Conservation (phyloP, 345 rosid species). For the Pelargonium nanum region DNA sequence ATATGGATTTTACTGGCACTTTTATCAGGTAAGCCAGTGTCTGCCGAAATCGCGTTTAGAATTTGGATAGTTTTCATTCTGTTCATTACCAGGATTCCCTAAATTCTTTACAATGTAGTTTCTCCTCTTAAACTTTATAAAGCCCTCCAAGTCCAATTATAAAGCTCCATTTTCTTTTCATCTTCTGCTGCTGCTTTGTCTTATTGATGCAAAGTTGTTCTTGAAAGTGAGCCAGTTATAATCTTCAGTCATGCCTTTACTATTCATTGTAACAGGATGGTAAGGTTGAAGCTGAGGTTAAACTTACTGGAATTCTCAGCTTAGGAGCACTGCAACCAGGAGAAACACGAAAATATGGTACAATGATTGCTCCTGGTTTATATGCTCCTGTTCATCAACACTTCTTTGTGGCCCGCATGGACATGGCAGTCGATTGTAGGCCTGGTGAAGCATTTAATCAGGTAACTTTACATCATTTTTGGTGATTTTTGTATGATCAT, state of each 20-base stretch:
- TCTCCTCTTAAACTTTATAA: background rate
- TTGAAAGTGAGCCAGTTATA: conserved; percentile 3
- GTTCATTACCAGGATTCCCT: too few species aligned
- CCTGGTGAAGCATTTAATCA: conserved; percentile 66
- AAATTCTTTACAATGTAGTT: too few species aligned
- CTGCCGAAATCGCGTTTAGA: background rate
- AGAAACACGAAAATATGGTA: conserved; percentile 61
- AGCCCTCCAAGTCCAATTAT: background rate
- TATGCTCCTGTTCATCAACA: conserved; percentile 80
- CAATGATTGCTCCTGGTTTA: conserved; percentile 67
- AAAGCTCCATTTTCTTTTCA: background rate
- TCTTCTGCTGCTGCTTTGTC: background rate
- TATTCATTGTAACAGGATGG: conserved; percentile 38
- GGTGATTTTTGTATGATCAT: background rate
- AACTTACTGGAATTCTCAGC: conserved; percentile 66
- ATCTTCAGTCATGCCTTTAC: conserved; percentile 1
- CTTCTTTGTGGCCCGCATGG: conserved; percentile 69
- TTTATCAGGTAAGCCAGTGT: conserved; percentile 50
- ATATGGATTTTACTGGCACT: conserved; percentile 69
- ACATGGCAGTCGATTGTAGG: conserved; percentile 70
- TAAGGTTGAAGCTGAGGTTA: conserved; percentile 70
- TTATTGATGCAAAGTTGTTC: background rate
- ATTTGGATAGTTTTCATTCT: too few species aligned
- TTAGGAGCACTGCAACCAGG: conserved; percentile 68
- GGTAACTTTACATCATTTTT: conserved; percentile 14